Evolutionary conservation across 805 yeast genomes (phyloP), one percentile per base, ranked within the genome.

Genomic region (Metschnikowia anglica): DNA sequence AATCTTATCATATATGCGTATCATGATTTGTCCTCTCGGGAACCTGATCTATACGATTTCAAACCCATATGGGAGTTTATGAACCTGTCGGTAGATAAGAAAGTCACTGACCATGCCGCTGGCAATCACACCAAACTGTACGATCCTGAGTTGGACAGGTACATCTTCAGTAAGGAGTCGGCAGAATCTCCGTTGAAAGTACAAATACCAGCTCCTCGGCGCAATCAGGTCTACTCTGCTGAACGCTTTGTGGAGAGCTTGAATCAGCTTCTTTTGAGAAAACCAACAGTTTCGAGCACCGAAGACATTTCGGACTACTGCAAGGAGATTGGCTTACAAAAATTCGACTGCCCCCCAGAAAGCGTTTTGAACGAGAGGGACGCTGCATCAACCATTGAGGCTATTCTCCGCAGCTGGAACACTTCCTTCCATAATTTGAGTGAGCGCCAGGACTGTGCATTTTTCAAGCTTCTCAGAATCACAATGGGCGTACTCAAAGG

Each of bases 111-210:
- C 15, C 36, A 28, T 19, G 34, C 26, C 26, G 44, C 20, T 16
- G 32, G 11, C 25, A 38, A 23, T 26, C 13, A 17, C 3, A 20
- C n/a, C 21, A 43, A 34, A 13, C 15, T 12, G 18, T 24, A 29
- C 28, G 41, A 34, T 6, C 20, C 29, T 7, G 42, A 29, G 4
- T 19, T 40, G 32, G 41, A 47, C 15, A 42, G 36, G 36, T 30
- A 43, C 4, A 26, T 56, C 28, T 54, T 56, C 53, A 47, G 55
- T 19, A 54, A 61, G 42, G 62, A 60, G 9, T 56, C 59, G 2
- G 55, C 52, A 3, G 73, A 66, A 7, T 63, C 72, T 1, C 74
- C 74, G 0, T 54, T 68, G 60, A 62, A 58, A 27, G 57, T 65
- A 2, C 57, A 50, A 34, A 49, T 56, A 0, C 56, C 51, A 2